These are phyloP conservation scores for Paspalum vaginatum DNA, from an alignment of 176 grass and related monocot genomes.

Conservation along the genomic window DNA sequence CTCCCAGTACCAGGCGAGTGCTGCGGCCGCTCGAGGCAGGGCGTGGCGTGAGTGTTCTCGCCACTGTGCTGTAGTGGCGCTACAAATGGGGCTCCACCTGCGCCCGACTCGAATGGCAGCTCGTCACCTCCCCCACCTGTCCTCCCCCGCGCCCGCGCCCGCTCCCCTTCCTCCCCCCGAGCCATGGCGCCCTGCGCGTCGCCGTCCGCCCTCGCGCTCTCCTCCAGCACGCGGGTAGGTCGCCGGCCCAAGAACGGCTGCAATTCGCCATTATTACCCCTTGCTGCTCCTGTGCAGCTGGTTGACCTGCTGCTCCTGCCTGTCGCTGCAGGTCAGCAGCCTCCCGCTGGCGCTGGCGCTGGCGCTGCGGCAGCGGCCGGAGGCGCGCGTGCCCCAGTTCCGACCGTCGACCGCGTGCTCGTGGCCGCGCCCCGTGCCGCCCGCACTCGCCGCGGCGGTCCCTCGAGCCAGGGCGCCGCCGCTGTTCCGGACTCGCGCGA, in stretches of 20 bases:
- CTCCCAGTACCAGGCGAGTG: background rate
- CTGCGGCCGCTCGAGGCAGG: background rate
- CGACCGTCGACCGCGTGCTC: background rate
- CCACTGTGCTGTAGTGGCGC: no score
- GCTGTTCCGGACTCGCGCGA: constrained; percentile 49
- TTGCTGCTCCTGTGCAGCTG: background rate
- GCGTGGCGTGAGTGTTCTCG: no score
- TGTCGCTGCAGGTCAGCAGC: background rate
- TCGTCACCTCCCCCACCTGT: background rate
- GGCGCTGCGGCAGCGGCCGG: constrained; percentile 3
- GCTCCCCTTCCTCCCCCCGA: background rate
- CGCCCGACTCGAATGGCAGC: constrained; percentile 24
- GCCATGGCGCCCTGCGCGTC: constrained; percentile 44
- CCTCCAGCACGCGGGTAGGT: constrained; percentile 26
- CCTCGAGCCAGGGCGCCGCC: constrained; percentile 25
- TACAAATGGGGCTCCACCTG: constrained; percentile 36
- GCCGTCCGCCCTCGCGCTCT: constrained; percentile 21
- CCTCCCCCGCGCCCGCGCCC: background rate
- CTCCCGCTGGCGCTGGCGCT: background rate
- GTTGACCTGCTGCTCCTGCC: background rate
- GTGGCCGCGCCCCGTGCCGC: constrained; percentile 23
- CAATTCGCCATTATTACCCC: background rate
- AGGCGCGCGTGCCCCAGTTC: background rate
- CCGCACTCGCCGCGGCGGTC: constrained; percentile 19
- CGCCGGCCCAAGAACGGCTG: background rate